Percentiles rank a stretch among this genome's conserved stretches.
These are phyloP conservation scores for Mucor lusitanicus DNA, from an alignment of 371 early-diverging fungal genomes.

Conservation along the genomic window DNA sequence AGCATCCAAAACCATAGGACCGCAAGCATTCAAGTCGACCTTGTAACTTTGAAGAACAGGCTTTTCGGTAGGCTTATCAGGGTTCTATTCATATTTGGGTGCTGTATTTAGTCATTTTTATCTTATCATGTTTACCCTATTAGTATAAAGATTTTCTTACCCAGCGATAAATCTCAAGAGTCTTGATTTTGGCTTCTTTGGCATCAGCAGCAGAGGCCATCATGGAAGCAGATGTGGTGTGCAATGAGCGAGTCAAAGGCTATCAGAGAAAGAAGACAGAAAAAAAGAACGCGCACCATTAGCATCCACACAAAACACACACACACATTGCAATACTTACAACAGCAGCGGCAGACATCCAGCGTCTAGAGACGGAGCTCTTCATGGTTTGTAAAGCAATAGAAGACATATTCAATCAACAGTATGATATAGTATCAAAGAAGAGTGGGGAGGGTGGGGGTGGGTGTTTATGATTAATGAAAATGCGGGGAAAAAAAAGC, in stretches of 20 bases:
- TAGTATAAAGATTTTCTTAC: constrained; percentile 41
- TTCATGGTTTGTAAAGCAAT: constrained; percentile 24
- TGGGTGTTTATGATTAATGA: constrained; percentile 1
- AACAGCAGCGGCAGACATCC: constrained; percentile 23
- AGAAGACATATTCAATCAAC: constrained; percentile 17
- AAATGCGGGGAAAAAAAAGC: constrained; percentile 5
- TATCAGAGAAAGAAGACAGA: constrained; percentile 18
- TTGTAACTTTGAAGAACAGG: constrained; percentile 85
- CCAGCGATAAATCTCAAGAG: constrained; percentile 86
- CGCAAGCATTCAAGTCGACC: constrained; percentile 88
- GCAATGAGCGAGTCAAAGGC: constrained; percentile 46
- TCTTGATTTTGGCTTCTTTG: constrained; percentile 63
- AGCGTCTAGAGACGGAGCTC: constrained; percentile 17
- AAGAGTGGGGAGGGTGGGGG: constrained; percentile 7
- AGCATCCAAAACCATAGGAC: constrained; percentile 96
- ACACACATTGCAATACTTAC: neutral
- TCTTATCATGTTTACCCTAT: constrained; percentile 10
- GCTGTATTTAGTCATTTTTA: neutral
- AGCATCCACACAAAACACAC: neutral
- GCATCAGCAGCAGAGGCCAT: constrained; percentile 9
- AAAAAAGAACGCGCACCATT: neutral
- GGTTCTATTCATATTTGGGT: constrained; percentile 30
- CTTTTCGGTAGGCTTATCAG: constrained; percentile 87
- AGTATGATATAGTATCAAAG: neutral
- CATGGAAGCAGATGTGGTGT: constrained; percentile 25